Conservation (phyloP, 352 stramenopile species). For the Pythium utonaiense region DNA sequence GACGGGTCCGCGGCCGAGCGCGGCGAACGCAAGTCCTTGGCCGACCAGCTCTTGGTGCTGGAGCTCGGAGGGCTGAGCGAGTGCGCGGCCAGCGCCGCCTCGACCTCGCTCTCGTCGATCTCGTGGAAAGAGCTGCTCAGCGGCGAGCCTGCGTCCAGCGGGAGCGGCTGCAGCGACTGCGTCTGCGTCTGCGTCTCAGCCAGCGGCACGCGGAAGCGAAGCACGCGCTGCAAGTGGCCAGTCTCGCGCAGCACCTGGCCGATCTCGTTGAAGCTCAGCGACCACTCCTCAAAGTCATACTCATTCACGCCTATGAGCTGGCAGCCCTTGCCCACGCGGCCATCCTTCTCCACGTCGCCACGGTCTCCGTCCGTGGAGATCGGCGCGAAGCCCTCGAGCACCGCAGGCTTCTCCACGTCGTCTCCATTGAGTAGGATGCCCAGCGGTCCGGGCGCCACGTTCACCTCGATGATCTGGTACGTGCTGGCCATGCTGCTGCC, state of each 20-base stretch:
- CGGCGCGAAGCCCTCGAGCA: slow-evolving; percentile 67
- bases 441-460: slow-evolving; percentile 51
- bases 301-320: slow-evolving; percentile 61
- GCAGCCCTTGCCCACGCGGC: slow-evolving; percentile 35
- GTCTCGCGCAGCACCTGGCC: slow-evolving; percentile 55
- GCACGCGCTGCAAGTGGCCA: slow-evolving; percentile 38
- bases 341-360: slow-evolving; percentile 45
- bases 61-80: slow-evolving; percentile 13
- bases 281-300: slow-evolving; percentile 42
- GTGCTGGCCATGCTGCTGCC: neutral
- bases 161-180: neutral
- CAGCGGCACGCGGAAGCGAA: slow-evolving; percentile 43
- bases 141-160: neutral
- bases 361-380: slow-evolving; percentile 33
- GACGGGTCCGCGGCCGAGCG: slow-evolving; percentile 13
- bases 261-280: slow-evolving; percentile 55
- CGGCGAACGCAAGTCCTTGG: slow-evolving; percentile 22
- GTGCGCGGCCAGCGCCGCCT: slow-evolving; percentile 9
- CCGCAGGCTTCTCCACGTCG: slow-evolving; percentile 23
- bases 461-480: slow-evolving; percentile 36
- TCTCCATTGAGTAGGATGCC: slow-evolving; percentile 65
- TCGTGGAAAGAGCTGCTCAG: slow-evolving; percentile 24
- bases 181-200: neutral
- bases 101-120: slow-evolving; percentile 28
- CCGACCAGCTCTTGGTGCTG: slow-evolving; percentile 24